Evolutionary conservation across 139 green algal genomes (phyloP), one percentile per base, ranked within the genome.

Genomic region (Volvox africanus): DNA sequence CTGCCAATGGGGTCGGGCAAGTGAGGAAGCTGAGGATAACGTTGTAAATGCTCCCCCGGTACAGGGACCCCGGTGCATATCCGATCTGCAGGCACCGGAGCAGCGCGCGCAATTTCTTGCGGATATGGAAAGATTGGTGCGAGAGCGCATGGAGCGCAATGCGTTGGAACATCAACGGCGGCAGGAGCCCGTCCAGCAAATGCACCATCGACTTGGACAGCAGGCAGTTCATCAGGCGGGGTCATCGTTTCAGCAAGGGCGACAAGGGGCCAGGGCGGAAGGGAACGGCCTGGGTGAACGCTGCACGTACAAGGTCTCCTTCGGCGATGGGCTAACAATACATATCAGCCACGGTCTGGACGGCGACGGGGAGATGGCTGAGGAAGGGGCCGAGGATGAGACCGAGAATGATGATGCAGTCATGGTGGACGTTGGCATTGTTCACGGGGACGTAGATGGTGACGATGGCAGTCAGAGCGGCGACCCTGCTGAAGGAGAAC

Each of bases 81-180:
- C 65, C 24, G 6, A 28, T 28, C 65, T 28, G 6, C 65, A 73
- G 65, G 65, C 65, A 28, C 11, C 65, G 65, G 65, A 73, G 65
- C 65, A 30, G 2, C 21, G 78, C 37, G 69, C 76, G 22, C 61
- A 86, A 61, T 36, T 85, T 16, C 76, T 61, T 0, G 76, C 61
- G 6, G 76, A 86, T 35, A 80, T 91, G 75, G 87, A 30, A 11
- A 55, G 61, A 5, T 30, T 91, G 32, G 33, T 91, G 14, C 76
- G 61, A 12, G 87, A 91, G 55, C 76, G 87, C 33, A 91, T 91
- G 87, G 61, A 32, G 61, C 76, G 87, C 0, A 91, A 91, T 36
- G 76, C 61, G 2, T 22, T 33, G 19, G 69, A 80, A 50, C 85
- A 89, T 55, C 73, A 90, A 44, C 73, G 13, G 44, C 71, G 21